Base-by-base conservation (phyloP, 2,329 filamentous ascomycete genomes). In the Paracamarosporium sp. region DNA sequence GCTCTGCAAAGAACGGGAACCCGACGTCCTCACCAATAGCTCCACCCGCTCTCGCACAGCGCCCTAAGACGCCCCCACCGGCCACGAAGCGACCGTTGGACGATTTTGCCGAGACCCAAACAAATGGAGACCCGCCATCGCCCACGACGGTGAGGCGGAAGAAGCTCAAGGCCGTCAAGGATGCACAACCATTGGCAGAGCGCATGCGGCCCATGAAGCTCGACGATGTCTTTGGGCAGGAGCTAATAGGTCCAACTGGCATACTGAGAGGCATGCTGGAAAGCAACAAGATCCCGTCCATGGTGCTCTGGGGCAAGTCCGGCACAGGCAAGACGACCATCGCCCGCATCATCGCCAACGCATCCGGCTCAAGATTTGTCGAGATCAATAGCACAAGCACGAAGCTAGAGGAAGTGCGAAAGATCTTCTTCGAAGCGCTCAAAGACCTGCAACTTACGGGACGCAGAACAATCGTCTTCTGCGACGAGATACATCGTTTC, bases 401-500 rank as follows among this genome's bases (percentile, higher is more conserved):
- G 6, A 94, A 93, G 1, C 91, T 98, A 17, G 88, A 85, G 24
- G 94, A 98, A 75, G 93, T 90, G 83, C 97, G 97, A 79, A 95
- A 93, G 81, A 84, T 97, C 53, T 97, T 98, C 69, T 81, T 83
- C 22, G 93, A 97, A 65, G 93, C 95, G 0, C 87, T 86, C 58
- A 91, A 88, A 69, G 95, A 98, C 74, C 79, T 93, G 45, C 80
- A 83, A 1, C 81, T 98, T 50, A 96, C 92, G 0, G 94, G 94
- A 1, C 85, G 93, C 60, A 94, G 91, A 79, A 98, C 95, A 0
- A 96, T 99, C 62, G 88, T 99, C 62, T 99, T 99, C 76, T 97
- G 94, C 79, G 95, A 99, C 79, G 95, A 98, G 81, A 95, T 97
- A 46, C 93, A 97, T 77, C 82, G 94, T 27, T 97, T 97, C 81